Evolutionary conservation across 805 yeast genomes (phyloP).

Genomic region (Wickerhamomyces queroliae): DNA sequence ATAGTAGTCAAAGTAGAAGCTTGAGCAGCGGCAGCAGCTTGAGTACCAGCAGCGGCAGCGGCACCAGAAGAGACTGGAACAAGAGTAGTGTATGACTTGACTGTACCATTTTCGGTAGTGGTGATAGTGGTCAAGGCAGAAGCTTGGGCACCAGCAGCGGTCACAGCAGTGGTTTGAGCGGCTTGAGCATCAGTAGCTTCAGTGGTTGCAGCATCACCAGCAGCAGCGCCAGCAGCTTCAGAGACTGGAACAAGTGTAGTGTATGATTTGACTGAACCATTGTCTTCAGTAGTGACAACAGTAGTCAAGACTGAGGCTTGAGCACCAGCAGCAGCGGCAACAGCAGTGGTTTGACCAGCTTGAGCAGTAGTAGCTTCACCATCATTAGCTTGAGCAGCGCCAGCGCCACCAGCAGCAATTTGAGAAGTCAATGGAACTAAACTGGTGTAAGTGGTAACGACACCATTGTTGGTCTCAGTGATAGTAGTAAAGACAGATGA

Average conservation of each 20-base stretch:
- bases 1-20: neutral
- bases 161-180: slow-evolving; percentile 2
- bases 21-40: slow-evolving; percentile 18
- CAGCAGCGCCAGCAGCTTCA: slow-evolving; percentile 8
- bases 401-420: slow-evolving; percentile 9
- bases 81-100: slow-evolving; percentile 6
- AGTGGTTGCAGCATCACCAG: slow-evolving; percentile 11
- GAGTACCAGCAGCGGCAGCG: slow-evolving; percentile 13
- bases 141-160: slow-evolving; percentile 4
- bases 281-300: slow-evolving; percentile 4
- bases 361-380: slow-evolving; percentile 1
- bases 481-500: neutral
- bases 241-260: slow-evolving; percentile 6
- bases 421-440: slow-evolving; percentile 1
- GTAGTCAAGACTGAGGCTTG: neutral
- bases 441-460: neutral
- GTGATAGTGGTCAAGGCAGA: slow-evolving; percentile 8
- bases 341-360: slow-evolving; percentile 3
- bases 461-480: neutral
- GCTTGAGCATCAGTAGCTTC: slow-evolving; percentile 1
- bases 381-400: slow-evolving; percentile 11
- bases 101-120: slow-evolving; percentile 9
- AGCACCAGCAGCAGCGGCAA: no score
- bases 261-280: slow-evolving; percentile 18
- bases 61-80: neutral